Evolutionary conservation across 768 basidiomycete species (phyloP), one percentile per base, ranked within the genome.

Genomic region (Termitomyces sp.): DNA sequence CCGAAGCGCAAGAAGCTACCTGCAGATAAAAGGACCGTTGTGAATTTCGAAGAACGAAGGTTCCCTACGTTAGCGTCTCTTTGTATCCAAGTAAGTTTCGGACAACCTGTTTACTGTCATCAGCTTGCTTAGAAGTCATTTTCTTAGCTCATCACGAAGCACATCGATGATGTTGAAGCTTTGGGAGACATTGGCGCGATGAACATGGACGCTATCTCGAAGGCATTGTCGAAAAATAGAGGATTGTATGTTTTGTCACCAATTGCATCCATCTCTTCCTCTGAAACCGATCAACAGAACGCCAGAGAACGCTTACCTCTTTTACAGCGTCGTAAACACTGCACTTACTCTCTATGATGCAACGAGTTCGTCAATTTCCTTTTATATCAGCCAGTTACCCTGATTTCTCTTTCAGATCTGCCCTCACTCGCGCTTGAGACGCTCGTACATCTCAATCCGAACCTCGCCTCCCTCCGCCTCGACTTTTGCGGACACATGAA

Each of bases 141-240:
- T 25, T 10, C 56, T 7, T 50, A 94, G 90, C 73, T 97, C 22
- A 85, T 98, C 53, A 87, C 89, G 16, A 81, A 83, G 54, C 84
- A 92, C 66, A 96, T 98, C 53, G 81, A 94, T 53, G 91, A 96
- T 60, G 86, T 98, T 6, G 91, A 93, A 58, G 86, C 88, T 0
- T 71, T 95, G 15, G 96, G 96, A 0, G 88, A 96, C 63, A 89
- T 98, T 48, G 94, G 94, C 0, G 62, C 81, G 1, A 68, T 91
- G 68, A 98, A 95, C 65, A 76, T 93, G 75, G 86, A 94, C 56
- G 83, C 86, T 39, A 89, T 98, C 44, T 81, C 89, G 13, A 91
- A 86, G 66, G 86, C 91, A 3, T 74, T 97, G 20, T 86, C 89
- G 9, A 89, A 88, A 63, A 91, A 87, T 63, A 76, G 94, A 36